phyloP scores from a whole-genome alignment of 495 filamentous ascomycete species.

The Penicillium canescens region DNA sequence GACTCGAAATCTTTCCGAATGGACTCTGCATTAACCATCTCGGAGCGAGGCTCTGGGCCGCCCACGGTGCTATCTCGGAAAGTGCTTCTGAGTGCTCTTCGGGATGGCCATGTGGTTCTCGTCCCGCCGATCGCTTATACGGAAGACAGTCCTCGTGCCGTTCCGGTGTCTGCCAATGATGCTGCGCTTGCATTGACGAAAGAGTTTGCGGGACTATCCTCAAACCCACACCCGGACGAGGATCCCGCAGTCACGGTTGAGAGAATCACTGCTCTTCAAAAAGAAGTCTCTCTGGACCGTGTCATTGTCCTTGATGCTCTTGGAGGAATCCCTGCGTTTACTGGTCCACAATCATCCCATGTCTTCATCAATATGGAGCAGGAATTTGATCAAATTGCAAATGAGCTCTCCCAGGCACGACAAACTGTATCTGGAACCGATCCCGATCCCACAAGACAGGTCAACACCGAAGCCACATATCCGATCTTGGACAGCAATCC shows the following conservation, averaged over 20 bases:
- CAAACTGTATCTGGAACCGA: conserved; percentile 12
- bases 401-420: conserved; percentile 50
- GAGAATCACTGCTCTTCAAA: conserved; percentile 43
- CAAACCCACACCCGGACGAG: conserved; percentile 42
- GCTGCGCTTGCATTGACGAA: conserved; percentile 69
- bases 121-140: conserved; percentile 70
- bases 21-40: conserved; percentile 60
- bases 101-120: conserved; percentile 76
- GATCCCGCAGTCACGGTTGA: conserved; percentile 46
- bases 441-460: not conserved
- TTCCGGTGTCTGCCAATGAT: conserved; percentile 61
- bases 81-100: conserved; percentile 66
- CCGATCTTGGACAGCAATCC: conserved; percentile 43
- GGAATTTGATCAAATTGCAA: conserved; percentile 69
- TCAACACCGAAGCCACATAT: conserved; percentile 9
- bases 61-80: conserved; percentile 56
- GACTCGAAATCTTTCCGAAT: conserved; percentile 67
- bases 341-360: conserved; percentile 67
- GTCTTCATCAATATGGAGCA: conserved; percentile 96
- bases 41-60: conserved; percentile 23
- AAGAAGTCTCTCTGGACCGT: conserved; percentile 71
- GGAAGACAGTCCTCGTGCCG: conserved; percentile 54
- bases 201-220: conserved; percentile 64
- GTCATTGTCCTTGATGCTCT: conserved; percentile 87
- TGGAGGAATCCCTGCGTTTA: conserved; percentile 78